phyloP scores from a whole-genome alignment of 1,139 yeast genomes.

The Protomyces arabidopsidicola region DNA sequence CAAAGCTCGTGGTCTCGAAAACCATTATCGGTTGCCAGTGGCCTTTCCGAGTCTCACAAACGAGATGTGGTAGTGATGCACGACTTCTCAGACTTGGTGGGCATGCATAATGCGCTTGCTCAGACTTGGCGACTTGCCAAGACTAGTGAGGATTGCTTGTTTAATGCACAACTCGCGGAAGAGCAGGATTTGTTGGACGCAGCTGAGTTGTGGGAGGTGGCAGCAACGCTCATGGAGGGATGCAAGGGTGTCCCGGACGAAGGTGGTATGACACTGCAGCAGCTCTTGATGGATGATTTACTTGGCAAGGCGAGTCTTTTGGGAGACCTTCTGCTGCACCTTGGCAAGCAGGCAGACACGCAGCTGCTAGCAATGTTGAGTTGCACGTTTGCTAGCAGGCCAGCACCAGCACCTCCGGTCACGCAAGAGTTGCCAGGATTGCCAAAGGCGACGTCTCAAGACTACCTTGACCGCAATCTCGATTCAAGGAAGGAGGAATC shows the following conservation, averaged over 20 bases:
- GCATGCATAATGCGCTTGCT: constrained; percentile 74
- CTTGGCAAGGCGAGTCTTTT: constrained; percentile 60
- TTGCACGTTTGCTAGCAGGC: constrained; percentile 48
- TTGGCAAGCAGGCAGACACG: constrained; percentile 59
- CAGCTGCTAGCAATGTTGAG: constrained; percentile 91
- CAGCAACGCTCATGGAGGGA: constrained; percentile 37
- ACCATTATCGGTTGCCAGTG: neutral
- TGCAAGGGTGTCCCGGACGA: neutral
- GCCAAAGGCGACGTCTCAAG: neutral
- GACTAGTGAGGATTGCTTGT: constrained; percentile 61
- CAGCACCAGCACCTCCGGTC: neutral
- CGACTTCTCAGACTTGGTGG: constrained; percentile 67
- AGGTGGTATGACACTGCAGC: constrained; percentile 6
- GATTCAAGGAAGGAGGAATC: neutral
- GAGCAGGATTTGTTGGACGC: constrained; percentile 59
- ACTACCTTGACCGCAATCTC: constrained; percentile 1
- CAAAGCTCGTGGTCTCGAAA: neutral
- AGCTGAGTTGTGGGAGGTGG: constrained; percentile 73
- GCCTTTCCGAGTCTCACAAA: neutral
- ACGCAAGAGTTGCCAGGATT: neutral
- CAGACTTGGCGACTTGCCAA: constrained; percentile 59
- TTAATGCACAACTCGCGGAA: constrained; percentile 69
- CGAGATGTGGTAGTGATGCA: constrained; percentile 55
- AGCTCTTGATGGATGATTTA: constrained; percentile 7
- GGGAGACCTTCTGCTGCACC: constrained; percentile 57